Base-by-base conservation (phyloP, 345 rosid species). In the Citrus sp. region DNA sequence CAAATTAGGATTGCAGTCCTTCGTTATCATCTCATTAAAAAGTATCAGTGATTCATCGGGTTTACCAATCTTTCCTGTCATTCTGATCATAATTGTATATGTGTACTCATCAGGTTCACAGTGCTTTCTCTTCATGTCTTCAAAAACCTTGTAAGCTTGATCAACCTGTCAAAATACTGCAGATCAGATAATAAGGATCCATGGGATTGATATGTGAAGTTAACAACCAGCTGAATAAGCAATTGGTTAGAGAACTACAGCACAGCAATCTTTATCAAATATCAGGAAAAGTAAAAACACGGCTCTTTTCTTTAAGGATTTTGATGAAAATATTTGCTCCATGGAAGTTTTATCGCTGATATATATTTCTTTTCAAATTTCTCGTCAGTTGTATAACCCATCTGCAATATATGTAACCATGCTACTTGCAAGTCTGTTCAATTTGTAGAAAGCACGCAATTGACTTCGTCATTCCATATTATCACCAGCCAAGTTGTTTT, bases 1-100 rank as follows among this genome's bases (percentile, higher is more conserved):
- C 70, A 85, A 77, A 72, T 88, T 90, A 51, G 87, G 92, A 66
- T 89, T 67, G 81, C 77, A 82, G 19, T 89, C 96, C 72, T 82
- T 86, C 3, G 83, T 76, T 32, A 89, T 58, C 98, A 95, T 95
- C 84, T 92, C 93, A 68, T 89, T 89, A 79, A 93, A 95, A 19
- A 92, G 72, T 28, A 78, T 77, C 79, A 92, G 79, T 24, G 98
- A 87, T 83, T 90, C 89, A 38, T 75, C 76, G 22, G 82, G 81
- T 75, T 86, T 92, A 80, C 97, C 98, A 25, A 82, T 82, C 82
- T 89, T 95, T 54, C 98, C 98, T 56, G 77, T 86, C 83, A 93
- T 86, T 72, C 88, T 90, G 46, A 95, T 91, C 98, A 95, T 91
- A 74, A 95, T 93, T 30, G 99, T 93, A 70, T 90, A 95, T 0